A percentile compares a stretch with the other conserved stretches of the same genome.
Evolutionary conservation across 345 rosid genomes (phyloP).

Genomic region (Isatis tinctoria): DNA sequence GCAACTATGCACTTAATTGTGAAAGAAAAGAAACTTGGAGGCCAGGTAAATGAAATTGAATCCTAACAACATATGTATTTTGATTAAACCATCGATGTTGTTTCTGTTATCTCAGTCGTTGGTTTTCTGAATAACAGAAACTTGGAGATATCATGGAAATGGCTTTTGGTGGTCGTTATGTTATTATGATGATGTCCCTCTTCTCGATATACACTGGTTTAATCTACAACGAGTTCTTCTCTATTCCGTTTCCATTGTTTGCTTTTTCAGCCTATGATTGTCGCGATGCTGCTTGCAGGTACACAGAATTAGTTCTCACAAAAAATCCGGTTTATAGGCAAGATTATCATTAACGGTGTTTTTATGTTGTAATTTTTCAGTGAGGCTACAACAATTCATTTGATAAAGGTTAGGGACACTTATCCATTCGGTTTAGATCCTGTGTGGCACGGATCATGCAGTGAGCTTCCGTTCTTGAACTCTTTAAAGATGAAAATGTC

Average conservation of each 20-base stretch:
- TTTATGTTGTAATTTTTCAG: no score
- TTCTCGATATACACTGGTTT: slow-evolving; percentile 94
- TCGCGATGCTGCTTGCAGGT: slow-evolving; percentile 94
- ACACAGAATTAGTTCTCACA: slow-evolving; percentile 20
- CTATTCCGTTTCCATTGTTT: slow-evolving; percentile 86
- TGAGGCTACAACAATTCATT: slow-evolving; percentile 35
- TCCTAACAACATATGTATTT: no score
- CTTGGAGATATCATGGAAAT: slow-evolving; percentile 94
- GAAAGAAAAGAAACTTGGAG: slow-evolving; percentile 86
- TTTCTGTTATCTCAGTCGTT: slow-evolving; percentile 12
- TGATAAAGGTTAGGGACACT: slow-evolving; percentile 72
- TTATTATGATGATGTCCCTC: slow-evolving; percentile 85
- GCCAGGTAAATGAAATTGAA: no score
- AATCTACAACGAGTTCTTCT: slow-evolving; percentile 96
- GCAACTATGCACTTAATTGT: slow-evolving; percentile 56
- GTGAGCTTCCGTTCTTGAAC: slow-evolving; percentile 90
- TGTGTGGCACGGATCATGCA: slow-evolving; percentile 87
- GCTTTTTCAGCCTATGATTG: slow-evolving; percentile 88
- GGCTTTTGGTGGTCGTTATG: slow-evolving; percentile 98
- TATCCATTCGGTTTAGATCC: slow-evolving; percentile 99
- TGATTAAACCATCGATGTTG: no score
- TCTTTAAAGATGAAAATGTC: slow-evolving; percentile 99
- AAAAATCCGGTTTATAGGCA: neutral
- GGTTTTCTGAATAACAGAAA: slow-evolving; percentile 51
- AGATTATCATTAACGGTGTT: no score